Percentiles rank a stretch among this genome's conserved stretches.
Conservation (phyloP, 2,329 filamentous ascomycete species). For the Botrytis paeoniae region DNA sequence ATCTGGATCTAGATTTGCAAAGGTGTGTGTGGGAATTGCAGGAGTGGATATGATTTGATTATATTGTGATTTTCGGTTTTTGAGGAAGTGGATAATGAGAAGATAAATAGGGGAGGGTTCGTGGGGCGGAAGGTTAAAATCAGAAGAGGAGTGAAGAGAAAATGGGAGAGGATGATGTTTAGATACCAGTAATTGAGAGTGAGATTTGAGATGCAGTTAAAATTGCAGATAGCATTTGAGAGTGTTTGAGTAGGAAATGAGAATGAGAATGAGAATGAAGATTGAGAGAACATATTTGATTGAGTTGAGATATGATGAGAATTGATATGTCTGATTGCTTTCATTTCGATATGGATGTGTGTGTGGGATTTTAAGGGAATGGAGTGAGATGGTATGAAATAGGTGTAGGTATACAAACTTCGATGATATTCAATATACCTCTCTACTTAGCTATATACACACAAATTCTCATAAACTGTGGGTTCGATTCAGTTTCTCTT, state of each 20-base stretch:
- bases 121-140: background rate
- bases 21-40: background rate
- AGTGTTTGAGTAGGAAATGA: background rate
- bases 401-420: no score
- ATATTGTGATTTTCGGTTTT: background rate
- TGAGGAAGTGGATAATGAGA: background rate
- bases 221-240: background rate
- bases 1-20: background rate
- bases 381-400: no score
- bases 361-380: no score
- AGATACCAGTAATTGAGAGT: slow-evolving; percentile 2
- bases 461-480: no score
- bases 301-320: background rate
- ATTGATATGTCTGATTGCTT: background rate
- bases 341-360: no score
- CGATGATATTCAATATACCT: no score
- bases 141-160: background rate
- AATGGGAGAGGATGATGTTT: background rate
- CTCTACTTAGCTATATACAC: no score
- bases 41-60: background rate
- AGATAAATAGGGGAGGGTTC: background rate
- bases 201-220: background rate
- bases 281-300: no score
- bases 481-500: no score
- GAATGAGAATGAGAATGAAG: background rate